Evolutionary conservation across 2,329 filamentous ascomycete genomes (phyloP), one percentile per base, ranked within the genome.

Genomic region (Cladophialophora yegresii): DNA sequence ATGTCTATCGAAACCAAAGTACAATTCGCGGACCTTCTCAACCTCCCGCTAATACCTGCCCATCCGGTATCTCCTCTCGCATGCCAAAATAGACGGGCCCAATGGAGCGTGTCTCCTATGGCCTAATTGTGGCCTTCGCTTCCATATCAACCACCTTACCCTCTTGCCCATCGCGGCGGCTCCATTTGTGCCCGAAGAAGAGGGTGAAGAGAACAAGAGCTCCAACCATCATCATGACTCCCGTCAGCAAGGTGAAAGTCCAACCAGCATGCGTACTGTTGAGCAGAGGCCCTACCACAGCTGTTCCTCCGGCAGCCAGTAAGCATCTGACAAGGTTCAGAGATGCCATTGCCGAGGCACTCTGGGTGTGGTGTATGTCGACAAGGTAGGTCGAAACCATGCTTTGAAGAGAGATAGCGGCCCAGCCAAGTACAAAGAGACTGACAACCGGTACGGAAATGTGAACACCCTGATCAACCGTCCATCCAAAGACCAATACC

Each of bases 401-500:
- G 1, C 78, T 80, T 45, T 83, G 78, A 2, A 77, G 82, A 0
- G 82, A 82, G 4, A 83, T 76, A 0, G 79, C 78, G 0, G 82
- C 77, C 82, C 82, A 84, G 3, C 83, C 83, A 0, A 80, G 81
- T 43, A 84, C 73, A 60, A 85, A 85, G 0, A 81, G 82, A 0
- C 79, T 78, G 0, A 82, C 71, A 33, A 85, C 81, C 0, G 83
- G 82, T 0, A 82, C 73, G 0, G 81, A 79, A 20, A 85, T 81
- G 53, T 80, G 81, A 0, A 83, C 77, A 0, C 67, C 66, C 58
- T 79, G 81, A 13, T 83, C 74, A 7, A 84, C 77, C 0, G 80
- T 81, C 83, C 83, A 85, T 36, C 83, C 83, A 54, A 84, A 85
- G 23, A 80, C 67, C 1, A 84, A 53, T 16, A 84, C 77, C 0